Percentiles rank a stretch among this genome's conserved stretches.
phyloP scores from a whole-genome alignment of 345 rosid genomes.

The Clausena lansium region DNA sequence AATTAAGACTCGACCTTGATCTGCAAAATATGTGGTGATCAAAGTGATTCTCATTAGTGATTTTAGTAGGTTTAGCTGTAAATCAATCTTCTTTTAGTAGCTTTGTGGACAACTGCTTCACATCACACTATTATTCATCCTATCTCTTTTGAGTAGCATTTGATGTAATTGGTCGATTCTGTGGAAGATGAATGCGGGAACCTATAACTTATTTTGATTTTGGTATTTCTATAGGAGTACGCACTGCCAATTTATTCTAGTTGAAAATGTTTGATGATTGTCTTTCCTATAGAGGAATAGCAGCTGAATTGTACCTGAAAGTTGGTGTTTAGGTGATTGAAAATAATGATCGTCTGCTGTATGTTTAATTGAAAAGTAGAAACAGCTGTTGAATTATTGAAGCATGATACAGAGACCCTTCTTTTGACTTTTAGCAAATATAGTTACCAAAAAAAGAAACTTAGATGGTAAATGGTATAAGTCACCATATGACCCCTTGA shows the following conservation, averaged over 20 bases:
- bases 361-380: not conserved
- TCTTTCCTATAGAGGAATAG: not conserved
- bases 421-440: not conserved
- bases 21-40: not conserved
- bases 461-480: not conserved
- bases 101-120: too few species aligned
- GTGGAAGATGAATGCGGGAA: not conserved
- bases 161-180: not conserved
- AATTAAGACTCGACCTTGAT: too few species aligned
- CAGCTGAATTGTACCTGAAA: not conserved
- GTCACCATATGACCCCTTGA: not conserved
- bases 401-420: not conserved
- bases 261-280: not conserved
- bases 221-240: not conserved
- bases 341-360: not conserved
- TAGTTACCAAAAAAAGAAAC: not conserved
- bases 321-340: not conserved
- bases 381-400: not conserved
- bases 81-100: not conserved
- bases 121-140: too few species aligned
- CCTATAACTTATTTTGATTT: not conserved
- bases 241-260: not conserved
- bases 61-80: not conserved
- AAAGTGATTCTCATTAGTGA: not conserved
- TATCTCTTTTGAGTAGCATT: not conserved